A percentile compares a stretch with the other conserved stretches of the same genome.
phyloP scores from a whole-genome alignment of 1,284 basidiomycete genomes.

The Naganishia sp. region DNA sequence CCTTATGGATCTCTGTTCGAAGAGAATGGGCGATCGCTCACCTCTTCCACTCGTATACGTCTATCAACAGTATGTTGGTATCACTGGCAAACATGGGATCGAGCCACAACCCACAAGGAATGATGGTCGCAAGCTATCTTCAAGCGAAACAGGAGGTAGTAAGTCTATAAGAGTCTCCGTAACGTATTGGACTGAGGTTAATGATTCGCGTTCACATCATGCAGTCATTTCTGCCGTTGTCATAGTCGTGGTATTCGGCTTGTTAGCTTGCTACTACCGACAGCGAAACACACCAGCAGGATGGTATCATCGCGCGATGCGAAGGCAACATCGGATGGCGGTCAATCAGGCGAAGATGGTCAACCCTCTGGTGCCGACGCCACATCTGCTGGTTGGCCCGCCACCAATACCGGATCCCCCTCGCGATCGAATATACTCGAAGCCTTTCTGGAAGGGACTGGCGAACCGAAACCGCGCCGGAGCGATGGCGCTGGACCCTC shows the following conservation, averaged over 20 bases:
- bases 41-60: neutral
- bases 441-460: conserved; percentile 6
- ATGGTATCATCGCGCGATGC: conserved; percentile 43
- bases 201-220: too few relatives aligned
- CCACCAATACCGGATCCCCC: conserved; percentile 15
- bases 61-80: conserved; percentile 40
- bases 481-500: conserved; percentile 7
- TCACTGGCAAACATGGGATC: conserved; percentile 47
- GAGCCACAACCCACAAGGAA: conserved; percentile 38
- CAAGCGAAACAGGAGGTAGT: conserved; percentile 27
- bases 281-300: conserved; percentile 46
- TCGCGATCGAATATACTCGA: conserved; percentile 16
- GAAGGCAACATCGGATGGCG: conserved; percentile 41
- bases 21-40: neutral
- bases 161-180: neutral
- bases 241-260: conserved; percentile 40
- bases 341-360: conserved; percentile 1
- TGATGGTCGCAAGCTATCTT: neutral
- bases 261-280: conserved; percentile 42
- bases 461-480: neutral
- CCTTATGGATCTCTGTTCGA: neutral
- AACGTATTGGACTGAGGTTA: neutral
- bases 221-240: conserved; percentile 46
- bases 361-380: conserved; percentile 20
- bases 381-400: conserved; percentile 2